phyloP scores from a whole-genome alignment of 208 protist species.

The Spongospora subterranea region DNA sequence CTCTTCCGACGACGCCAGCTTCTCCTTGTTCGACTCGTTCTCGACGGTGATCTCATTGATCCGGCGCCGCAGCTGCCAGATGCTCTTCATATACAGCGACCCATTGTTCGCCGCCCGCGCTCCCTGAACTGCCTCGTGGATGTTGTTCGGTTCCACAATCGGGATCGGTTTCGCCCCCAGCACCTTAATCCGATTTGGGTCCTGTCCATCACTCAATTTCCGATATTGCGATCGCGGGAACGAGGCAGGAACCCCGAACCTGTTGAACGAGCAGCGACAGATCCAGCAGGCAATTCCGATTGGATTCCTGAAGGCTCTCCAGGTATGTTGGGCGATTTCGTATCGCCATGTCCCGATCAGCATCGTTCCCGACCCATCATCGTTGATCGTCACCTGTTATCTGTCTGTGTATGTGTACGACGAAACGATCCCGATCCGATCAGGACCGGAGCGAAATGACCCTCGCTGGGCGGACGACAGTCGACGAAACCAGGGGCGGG shows the following conservation, averaged over 20 bases:
- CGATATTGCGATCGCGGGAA: not conserved
- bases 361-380: no score
- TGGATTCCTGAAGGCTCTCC: not conserved
- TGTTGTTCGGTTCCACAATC: not conserved
- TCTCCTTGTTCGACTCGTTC: not conserved
- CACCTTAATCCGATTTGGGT: no score
- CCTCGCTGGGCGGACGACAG: no score
- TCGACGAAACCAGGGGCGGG: no score
- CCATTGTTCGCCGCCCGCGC: not conserved
- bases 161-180: not conserved
- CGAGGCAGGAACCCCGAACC: not conserved
- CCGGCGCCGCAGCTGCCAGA: conserved; percentile 41
- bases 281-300: not conserved
- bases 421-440: no score
- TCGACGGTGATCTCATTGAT: not conserved
- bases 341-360: no score
- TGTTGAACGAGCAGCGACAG: not conserved
- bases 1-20: not conserved
- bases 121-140: not conserved
- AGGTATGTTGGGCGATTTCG: conserved; percentile 13
- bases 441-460: no score
- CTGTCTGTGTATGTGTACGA: no score
- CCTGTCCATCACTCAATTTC: no score
- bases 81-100: conserved; percentile 45
- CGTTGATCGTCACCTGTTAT: no score